phyloP scores from a whole-genome alignment of 352 stramenopile genomes.

The Pelagophyceae sp. region DNA sequence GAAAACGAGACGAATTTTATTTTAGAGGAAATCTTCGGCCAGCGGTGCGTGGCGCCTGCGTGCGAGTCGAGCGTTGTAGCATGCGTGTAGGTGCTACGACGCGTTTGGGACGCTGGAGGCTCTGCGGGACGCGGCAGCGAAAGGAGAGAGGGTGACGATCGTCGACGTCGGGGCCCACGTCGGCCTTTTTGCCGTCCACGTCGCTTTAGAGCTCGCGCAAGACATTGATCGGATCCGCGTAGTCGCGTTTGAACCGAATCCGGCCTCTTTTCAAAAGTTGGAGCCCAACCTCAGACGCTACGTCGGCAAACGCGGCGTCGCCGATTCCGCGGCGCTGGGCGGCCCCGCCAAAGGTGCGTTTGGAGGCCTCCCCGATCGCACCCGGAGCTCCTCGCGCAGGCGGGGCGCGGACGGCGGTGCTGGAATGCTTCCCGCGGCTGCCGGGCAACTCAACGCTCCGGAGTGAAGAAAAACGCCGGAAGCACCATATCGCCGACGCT shows the following conservation, averaged over 20 bases:
- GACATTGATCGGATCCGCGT: neutral
- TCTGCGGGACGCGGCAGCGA: neutral
- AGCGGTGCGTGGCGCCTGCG: no score
- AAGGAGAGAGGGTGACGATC: neutral
- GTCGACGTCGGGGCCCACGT: neutral
- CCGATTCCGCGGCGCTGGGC: neutral
- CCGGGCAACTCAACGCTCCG: neutral
- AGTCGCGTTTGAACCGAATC: neutral
- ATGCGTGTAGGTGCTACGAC: slow-evolving; percentile 5
- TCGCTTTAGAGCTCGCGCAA: neutral
- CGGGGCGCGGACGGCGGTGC: no score
- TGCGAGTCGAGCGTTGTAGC: no score
- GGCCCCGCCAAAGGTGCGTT: neutral
- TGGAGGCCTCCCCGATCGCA: neutral
- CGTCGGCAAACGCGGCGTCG: neutral
- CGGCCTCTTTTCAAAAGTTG: neutral
- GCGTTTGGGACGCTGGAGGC: neutral
- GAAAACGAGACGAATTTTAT: neutral
- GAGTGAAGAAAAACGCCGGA: neutral
- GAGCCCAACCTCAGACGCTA: neutral
- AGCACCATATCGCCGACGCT: neutral
- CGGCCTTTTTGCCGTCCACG: neutral
- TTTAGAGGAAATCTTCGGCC: neutral
- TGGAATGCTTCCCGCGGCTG: neutral
- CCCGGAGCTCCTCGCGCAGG: no score